These are phyloP conservation scores for Auriculariales sp. DNA, from an alignment of 768 basidiomycete genomes.

Conservation along the genomic window DNA sequence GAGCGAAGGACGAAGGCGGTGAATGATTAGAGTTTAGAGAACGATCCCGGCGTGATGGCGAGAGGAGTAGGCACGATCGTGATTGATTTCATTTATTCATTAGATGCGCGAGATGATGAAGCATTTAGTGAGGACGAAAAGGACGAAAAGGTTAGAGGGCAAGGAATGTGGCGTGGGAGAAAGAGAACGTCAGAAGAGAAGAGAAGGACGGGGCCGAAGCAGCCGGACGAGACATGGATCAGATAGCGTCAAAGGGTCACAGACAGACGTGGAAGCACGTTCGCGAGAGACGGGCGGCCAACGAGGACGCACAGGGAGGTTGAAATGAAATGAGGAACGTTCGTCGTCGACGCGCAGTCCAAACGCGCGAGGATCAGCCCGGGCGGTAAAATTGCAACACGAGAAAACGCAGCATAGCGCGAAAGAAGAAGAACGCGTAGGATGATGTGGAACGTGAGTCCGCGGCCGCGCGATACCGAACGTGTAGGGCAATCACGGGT, in stretches of 20 bases:
- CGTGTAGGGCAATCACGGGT: no score
- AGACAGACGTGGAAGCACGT: no score
- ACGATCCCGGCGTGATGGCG: background rate
- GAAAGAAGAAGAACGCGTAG: no score
- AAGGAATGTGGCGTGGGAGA: constrained; percentile 12
- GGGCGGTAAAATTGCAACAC: no score
- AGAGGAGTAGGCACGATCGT: background rate
- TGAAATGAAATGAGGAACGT: no score
- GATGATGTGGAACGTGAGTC: no score
- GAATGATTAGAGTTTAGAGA: background rate
- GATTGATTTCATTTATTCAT: background rate
- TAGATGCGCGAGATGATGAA: background rate
- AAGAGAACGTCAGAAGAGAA: constrained; percentile 28
- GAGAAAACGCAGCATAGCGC: no score
- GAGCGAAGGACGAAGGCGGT: background rate
- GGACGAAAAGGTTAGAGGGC: constrained; percentile 15
- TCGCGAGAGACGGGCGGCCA: no score
- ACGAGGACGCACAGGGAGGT: no score
- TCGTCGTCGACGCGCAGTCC: no score
- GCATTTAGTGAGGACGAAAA: constrained; percentile 8
- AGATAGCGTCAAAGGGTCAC: constrained; percentile 9
- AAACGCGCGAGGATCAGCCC: no score
- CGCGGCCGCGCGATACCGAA: no score
- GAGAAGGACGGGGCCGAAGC: background rate
- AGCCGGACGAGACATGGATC: constrained; percentile 7